Evolutionary conservation across 2,329 filamentous ascomycete species (phyloP).

Genomic region (Monilinia vaccinii-corymbosi): DNA sequence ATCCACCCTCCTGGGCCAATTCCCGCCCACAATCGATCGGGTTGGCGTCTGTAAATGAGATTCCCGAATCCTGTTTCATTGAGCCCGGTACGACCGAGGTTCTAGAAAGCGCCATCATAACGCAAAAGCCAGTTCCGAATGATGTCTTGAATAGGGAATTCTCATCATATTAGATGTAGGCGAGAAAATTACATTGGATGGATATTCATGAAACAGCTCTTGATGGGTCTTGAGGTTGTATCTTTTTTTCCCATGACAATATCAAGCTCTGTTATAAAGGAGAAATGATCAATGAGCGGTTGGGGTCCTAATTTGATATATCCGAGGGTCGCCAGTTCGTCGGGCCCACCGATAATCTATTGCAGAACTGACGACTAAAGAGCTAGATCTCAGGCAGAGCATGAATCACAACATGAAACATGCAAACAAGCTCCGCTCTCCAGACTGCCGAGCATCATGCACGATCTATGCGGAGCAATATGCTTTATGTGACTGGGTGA

Average conservation of each 20-base stretch:
- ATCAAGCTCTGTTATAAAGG: neutral
- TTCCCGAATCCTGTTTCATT: neutral
- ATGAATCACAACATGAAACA: constrained; percentile 5
- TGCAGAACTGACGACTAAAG: constrained; percentile 8
- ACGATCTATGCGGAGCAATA: constrained; percentile 2
- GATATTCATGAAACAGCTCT: neutral
- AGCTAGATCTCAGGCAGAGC: constrained; percentile 6
- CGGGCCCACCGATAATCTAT: constrained; percentile 17
- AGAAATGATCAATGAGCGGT: constrained; percentile 7
- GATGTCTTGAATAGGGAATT: neutral
- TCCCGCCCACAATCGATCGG: constrained; percentile 7
- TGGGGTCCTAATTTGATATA: constrained; percentile 11
- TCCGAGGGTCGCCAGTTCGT: constrained; percentile 12
- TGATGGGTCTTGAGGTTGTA: neutral
- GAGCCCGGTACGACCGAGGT: neutral
- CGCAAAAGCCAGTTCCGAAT: neutral
- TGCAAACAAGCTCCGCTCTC: constrained; percentile 1
- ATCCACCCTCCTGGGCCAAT: constrained; percentile 15
- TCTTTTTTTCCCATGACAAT: neutral
- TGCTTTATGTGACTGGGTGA: constrained; percentile 3
- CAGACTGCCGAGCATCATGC: constrained; percentile 8
- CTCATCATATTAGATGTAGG: neutral
- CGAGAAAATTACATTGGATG: neutral
- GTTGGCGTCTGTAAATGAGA: neutral
- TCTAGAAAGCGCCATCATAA: neutral